Conservation (phyloP, 2,329 filamentous ascomycete species). For the Trichoderma sp. region DNA sequence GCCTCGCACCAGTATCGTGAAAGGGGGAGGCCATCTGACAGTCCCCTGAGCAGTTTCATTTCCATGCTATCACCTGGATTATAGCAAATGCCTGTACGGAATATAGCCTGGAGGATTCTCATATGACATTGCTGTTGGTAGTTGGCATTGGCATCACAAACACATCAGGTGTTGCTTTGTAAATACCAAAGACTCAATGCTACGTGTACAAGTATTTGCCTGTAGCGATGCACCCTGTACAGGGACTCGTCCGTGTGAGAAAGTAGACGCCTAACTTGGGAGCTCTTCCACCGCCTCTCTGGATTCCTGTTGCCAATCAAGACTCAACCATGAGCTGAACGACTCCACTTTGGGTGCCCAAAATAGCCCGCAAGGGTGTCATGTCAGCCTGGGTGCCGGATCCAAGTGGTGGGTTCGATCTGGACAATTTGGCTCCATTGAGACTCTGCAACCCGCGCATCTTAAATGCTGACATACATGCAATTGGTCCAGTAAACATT, state of each 20-base stretch:
- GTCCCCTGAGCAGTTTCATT: neutral
- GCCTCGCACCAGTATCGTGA: neutral
- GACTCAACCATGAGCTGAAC: neutral
- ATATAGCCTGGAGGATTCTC: neutral
- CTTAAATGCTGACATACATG: slow-evolving; percentile 14
- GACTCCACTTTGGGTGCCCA: slow-evolving; percentile 15
- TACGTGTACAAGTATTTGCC: neutral
- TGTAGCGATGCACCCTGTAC: neutral
- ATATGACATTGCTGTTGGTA: neutral
- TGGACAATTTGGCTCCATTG: neutral
- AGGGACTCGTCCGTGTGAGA: neutral
- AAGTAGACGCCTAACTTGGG: neutral
- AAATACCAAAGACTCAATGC: neutral
- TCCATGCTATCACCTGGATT: neutral
- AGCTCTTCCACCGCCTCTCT: neutral
- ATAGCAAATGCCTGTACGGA: neutral
- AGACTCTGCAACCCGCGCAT: slow-evolving; percentile 2
- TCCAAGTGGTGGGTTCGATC: slow-evolving; percentile 10
- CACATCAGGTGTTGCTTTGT: neutral
- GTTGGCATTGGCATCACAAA: neutral
- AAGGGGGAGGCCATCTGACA: neutral
- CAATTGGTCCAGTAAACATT: neutral
- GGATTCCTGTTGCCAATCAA: neutral
- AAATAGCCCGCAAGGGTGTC: slow-evolving; percentile 6
- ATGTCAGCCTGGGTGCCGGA: slow-evolving; percentile 3